Conservation (phyloP, 2,329 filamentous ascomycete genomes). For the Penicillium fuscoglaucum region DNA sequence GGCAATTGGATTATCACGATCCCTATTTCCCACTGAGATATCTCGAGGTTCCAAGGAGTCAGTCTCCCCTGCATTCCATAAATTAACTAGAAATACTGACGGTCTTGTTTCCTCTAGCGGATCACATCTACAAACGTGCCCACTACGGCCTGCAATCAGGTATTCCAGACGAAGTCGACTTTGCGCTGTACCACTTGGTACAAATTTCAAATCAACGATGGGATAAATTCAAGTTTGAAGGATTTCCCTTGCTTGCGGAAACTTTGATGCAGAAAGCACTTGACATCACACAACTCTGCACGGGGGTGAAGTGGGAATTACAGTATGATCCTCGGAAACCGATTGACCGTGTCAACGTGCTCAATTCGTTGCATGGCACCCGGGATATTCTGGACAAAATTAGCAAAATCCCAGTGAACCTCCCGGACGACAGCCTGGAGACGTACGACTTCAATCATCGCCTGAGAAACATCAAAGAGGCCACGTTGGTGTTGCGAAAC, state of each 20-base stretch:
- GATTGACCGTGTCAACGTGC: slow-evolving; percentile 55
- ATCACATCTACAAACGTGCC: slow-evolving; percentile 82
- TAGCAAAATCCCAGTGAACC: slow-evolving; percentile 58
- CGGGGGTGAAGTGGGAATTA: slow-evolving; percentile 77
- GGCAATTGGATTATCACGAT: slow-evolving; percentile 42
- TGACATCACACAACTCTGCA: slow-evolving; percentile 75
- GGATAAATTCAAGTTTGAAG: slow-evolving; percentile 93
- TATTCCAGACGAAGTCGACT: slow-evolving; percentile 80
- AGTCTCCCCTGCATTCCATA: slow-evolving; percentile 13
- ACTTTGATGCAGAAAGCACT: slow-evolving; percentile 82
- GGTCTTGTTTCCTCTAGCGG: slow-evolving; percentile 33
- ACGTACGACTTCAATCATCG: slow-evolving; percentile 68
- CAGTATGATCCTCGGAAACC: slow-evolving; percentile 62
- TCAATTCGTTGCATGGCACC: slow-evolving; percentile 68
- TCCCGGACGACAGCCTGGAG: slow-evolving; percentile 67
- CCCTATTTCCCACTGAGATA: slow-evolving; percentile 39
- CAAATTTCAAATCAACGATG: slow-evolving; percentile 94
- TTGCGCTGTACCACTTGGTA: slow-evolving; percentile 87
- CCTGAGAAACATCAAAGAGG: slow-evolving; percentile 78
- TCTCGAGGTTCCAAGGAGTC: slow-evolving; percentile 41
- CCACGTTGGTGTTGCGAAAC: slow-evolving; percentile 83
- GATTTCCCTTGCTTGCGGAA: slow-evolving; percentile 84
- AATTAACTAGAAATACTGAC: background rate
- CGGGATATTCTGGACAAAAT: slow-evolving; percentile 72
- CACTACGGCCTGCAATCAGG: slow-evolving; percentile 79